Percentiles rank a stretch among this genome's conserved stretches.
Conservation (phyloP, 2,329 filamentous ascomycete species). For the Fusarium paranaense region DNA sequence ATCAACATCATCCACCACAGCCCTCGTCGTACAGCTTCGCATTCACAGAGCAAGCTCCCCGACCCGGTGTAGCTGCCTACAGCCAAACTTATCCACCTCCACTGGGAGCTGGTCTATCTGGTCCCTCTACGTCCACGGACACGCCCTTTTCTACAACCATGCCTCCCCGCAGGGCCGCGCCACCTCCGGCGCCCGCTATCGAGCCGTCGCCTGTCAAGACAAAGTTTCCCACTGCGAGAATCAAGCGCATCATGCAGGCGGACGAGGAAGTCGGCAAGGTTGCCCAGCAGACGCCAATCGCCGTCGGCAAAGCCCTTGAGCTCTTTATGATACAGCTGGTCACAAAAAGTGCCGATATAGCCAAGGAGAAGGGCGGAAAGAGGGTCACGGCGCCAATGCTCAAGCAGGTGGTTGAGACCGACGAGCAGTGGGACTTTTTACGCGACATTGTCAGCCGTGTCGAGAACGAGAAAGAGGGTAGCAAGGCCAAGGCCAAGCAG, state of each 20-base stretch:
- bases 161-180: conserved; percentile 51
- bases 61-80: conserved; percentile 23
- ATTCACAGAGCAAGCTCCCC: conserved; percentile 26
- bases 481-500: conserved; percentile 56
- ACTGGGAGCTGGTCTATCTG: conserved; percentile 5
- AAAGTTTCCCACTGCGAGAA: conserved; percentile 95
- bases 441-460: conserved; percentile 91
- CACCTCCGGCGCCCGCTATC: conserved; percentile 54
- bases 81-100: conserved; percentile 30
- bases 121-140: conserved; percentile 21
- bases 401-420: conserved; percentile 87
- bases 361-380: conserved; percentile 85
- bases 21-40: conserved; percentile 24
- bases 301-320: conserved; percentile 94
- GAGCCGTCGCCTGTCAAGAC: conserved; percentile 84
- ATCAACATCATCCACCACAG: conserved; percentile 34
- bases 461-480: conserved; percentile 66
- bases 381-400: conserved; percentile 91
- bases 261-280: conserved; percentile 99
- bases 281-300: conserved; percentile 95
- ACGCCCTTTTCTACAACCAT: conserved; percentile 41
- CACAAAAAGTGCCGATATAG: conserved; percentile 86
- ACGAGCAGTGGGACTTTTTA: conserved; percentile 95
- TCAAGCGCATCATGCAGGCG: conserved; percentile 99
- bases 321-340: conserved; percentile 98